A percentile compares a stretch with the other conserved stretches of the same genome.
These are phyloP conservation scores for Daldinia concentrica DNA, from an alignment of 495 filamentous ascomycete species.

Conservation along the genomic window DNA sequence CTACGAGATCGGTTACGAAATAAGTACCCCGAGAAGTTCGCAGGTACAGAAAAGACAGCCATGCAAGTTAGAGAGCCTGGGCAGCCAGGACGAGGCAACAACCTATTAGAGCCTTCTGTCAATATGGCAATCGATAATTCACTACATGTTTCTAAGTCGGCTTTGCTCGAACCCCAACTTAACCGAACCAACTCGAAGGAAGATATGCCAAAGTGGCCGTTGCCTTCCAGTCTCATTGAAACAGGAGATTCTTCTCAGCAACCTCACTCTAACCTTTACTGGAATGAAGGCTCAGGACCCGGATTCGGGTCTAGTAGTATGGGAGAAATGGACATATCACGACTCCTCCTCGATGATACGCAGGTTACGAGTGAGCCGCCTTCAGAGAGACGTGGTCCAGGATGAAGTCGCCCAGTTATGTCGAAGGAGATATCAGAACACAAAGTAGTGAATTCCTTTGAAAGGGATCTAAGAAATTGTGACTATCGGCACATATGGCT, in stretches of 20 bases:
- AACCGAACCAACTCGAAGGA: conserved; percentile 54
- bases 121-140: conserved; percentile 50
- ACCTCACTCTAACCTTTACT: conserved; percentile 35
- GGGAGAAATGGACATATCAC: conserved; percentile 61
- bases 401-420: conserved; percentile 22
- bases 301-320: conserved; percentile 37
- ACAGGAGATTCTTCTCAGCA: conserved; percentile 45
- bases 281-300: conserved; percentile 39
- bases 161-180: conserved; percentile 49
- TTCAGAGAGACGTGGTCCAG: conserved; percentile 41
- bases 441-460: background rate
- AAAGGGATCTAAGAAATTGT: background rate
- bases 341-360: conserved; percentile 59
- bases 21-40: conserved; percentile 72
- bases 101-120: conserved; percentile 53
- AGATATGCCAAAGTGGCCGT: conserved; percentile 51
- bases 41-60: conserved; percentile 64
- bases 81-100: conserved; percentile 42
- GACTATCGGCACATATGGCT: background rate
- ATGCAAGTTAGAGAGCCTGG: conserved; percentile 53
- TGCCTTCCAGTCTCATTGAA: conserved; percentile 43
- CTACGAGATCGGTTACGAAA: conserved; percentile 84
- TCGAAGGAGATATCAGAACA: background rate
- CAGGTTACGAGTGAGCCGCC: conserved; percentile 34
- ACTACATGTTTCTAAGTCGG: conserved; percentile 44